phyloP scores from a whole-genome alignment of 2,329 filamentous ascomycete genomes.

The Penicillium sclerotiorum region DNA sequence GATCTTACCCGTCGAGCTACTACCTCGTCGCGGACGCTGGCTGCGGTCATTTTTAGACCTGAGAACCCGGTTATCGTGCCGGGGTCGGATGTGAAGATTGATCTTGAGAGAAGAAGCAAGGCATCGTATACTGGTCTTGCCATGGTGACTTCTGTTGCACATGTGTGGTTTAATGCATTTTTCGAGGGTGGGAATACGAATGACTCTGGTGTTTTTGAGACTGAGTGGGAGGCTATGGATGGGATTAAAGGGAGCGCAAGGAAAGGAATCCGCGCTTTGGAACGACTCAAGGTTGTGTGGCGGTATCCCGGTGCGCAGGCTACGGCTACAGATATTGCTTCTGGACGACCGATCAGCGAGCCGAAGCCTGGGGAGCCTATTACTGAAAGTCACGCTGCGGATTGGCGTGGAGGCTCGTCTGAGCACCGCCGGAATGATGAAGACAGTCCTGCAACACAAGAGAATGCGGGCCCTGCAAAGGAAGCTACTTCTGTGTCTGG shows the following conservation, averaged over 20 bases:
- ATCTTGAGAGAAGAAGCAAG: slow-evolving; percentile 83
- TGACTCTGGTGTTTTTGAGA: slow-evolving; percentile 70
- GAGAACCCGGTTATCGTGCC: slow-evolving; percentile 68
- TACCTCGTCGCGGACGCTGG: slow-evolving; percentile 56
- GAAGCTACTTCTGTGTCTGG: slow-evolving; percentile 1
- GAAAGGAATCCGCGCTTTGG: slow-evolving; percentile 80
- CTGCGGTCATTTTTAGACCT: slow-evolving; percentile 78
- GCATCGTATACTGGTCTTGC: slow-evolving; percentile 75
- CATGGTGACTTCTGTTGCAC: slow-evolving; percentile 89
- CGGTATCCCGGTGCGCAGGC: slow-evolving; percentile 45
- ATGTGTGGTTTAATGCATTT: slow-evolving; percentile 95
- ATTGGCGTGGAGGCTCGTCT: slow-evolving; percentile 62
- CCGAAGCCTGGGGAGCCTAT: slow-evolving; percentile 69
- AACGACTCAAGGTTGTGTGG: slow-evolving; percentile 86
- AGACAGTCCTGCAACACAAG: not conserved
- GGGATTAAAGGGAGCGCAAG: slow-evolving; percentile 87
- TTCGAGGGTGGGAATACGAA: slow-evolving; percentile 81
- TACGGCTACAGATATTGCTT: slow-evolving; percentile 27
- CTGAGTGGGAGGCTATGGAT: slow-evolving; percentile 80
- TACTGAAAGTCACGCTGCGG: slow-evolving; percentile 67
- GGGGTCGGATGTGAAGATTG: slow-evolving; percentile 85
- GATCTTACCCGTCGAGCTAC: slow-evolving; percentile 39
- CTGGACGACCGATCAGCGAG: slow-evolving; percentile 59
- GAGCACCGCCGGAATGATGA: slow-evolving; percentile 46
- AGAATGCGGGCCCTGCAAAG: slow-evolving; percentile 4